Base-by-base conservation (phyloP, 1,284 basidiomycete species). In the Vanrija pseudolonga region DNA sequence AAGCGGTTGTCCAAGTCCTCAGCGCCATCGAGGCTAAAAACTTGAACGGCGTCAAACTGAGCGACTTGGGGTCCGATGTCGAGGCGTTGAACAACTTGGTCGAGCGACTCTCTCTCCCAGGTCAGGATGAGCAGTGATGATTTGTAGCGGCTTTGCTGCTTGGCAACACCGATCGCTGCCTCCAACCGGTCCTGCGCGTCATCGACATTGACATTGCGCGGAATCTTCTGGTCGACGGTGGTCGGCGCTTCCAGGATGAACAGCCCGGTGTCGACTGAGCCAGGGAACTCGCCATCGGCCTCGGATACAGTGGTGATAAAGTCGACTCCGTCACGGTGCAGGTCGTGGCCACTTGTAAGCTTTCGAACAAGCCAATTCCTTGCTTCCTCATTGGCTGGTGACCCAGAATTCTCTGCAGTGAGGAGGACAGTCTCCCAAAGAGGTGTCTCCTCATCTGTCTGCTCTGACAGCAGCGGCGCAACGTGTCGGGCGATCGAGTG, bases 91-190 rank as follows among this genome's bases (percentile, higher is more conserved):
- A 57, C 50, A 4, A 74, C 44, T 6, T 68, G 65, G 5, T 68
- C 65, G 0, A 69, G 49, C 6, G 58, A 56, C 51, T 72, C 71
- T n/a, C 64, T 59, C 37, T 68, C 63, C 70, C 69, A 72, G 2
- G 65, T 67, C 4, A 74, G n/a, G 19, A 74, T 44, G 18, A 74
- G 41, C 49, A 74, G 53, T 2, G 60, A 52, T 2, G 67, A 54
- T 0, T 26, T 39, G 50, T 67, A 72, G 18, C 61, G 57, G 24
- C 64, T 60, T 0, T 55, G 47, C n/a, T 56, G 48, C 32, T 59
- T 45, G 12, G 54, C 38, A 0, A 54, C 38, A 7, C 67, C 60
- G 12, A 61, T 50, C 2, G 67, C 55, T 0, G 55, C 53, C 2
- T 57, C 60, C 3, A 72, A 46, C 1, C 71, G 54, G 46, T 69